A percentile compares a stretch with the other conserved stretches of the same genome.
phyloP scores from a whole-genome alignment of 768 basidiomycete species.

The Ramaria sp. region DNA sequence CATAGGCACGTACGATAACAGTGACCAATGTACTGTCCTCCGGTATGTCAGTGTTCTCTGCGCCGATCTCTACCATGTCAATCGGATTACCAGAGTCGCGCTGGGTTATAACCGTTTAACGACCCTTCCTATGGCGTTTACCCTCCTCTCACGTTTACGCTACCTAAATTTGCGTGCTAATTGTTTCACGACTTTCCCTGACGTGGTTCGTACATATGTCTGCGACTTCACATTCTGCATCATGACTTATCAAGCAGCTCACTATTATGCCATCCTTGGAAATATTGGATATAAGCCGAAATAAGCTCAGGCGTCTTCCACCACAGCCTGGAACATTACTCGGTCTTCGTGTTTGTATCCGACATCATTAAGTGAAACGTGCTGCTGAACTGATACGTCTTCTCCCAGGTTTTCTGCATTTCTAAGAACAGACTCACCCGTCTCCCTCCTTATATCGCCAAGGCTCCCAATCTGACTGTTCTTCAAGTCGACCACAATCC shows the following conservation, averaged over 20 bases:
- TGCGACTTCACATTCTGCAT: not conserved
- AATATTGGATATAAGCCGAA: constrained; percentile 89
- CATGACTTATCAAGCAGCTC: constrained; percentile 29
- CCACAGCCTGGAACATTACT: constrained; percentile 66
- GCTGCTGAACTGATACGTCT: constrained; percentile 2
- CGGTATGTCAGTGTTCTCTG: constrained; percentile 34
- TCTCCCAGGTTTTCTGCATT: constrained; percentile 66
- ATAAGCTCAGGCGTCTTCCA: constrained; percentile 77
- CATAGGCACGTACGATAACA: constrained; percentile 34
- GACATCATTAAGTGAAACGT: not conserved
- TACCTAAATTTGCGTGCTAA: constrained; percentile 88
- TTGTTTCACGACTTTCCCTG: constrained; percentile 69
- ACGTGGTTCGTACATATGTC: constrained; percentile 51
- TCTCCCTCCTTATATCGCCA: constrained; percentile 67
- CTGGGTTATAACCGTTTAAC: constrained; percentile 77
- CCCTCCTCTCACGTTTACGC: constrained; percentile 57
- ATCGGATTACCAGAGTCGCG: constrained; percentile 51
- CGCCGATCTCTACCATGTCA: constrained; percentile 12
- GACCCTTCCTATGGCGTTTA: constrained; percentile 65
- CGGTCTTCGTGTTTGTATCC: constrained; percentile 52
- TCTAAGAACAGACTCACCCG: constrained; percentile 74
- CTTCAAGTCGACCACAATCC: constrained; percentile 88
- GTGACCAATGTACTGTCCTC: constrained; percentile 44
- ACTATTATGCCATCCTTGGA: constrained; percentile 80
- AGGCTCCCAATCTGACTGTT: constrained; percentile 63